These are phyloP conservation scores for Mucor plumbeus DNA, from an alignment of 371 early-diverging fungal species.

Conservation along the genomic window DNA sequence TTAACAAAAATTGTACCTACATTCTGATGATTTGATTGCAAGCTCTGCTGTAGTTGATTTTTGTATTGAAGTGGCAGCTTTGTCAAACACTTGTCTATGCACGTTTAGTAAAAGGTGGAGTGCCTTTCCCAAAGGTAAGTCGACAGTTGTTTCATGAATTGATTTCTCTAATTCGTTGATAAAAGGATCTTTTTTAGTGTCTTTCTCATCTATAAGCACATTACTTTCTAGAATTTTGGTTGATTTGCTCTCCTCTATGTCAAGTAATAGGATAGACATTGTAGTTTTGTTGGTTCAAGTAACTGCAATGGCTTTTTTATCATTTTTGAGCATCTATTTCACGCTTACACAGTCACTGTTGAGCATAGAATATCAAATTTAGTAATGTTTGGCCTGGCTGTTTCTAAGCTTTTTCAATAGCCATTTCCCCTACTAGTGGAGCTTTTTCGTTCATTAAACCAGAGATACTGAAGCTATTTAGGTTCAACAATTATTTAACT, in stretches of 20 bases:
- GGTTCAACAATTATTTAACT: no score
- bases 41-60: constrained; percentile 2
- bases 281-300: neutral
- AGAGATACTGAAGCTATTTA: no score
- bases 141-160: neutral
- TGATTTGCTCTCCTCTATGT: neutral
- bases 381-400: no score
- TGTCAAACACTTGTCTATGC: constrained; percentile 20
- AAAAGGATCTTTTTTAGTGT: neutral
- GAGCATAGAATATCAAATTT: no score
- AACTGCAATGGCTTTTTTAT: neutral
- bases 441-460: no score
- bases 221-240: neutral
- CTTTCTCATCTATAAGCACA: neutral
- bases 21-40: constrained; percentile 1
- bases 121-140: constrained; percentile 26
- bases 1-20: constrained; percentile 6
- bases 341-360: no score
- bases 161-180: constrained; percentile 11
- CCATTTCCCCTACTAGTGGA: no score
- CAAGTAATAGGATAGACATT: neutral
- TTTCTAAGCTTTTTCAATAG: no score
- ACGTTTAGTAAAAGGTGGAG: constrained; percentile 23
- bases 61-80: constrained; percentile 8
- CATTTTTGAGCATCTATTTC: neutral